Evolutionary conservation across 768 basidiomycete genomes (phyloP), one percentile per base, ranked within the genome.

Genomic region (Auricularia sp.): DNA sequence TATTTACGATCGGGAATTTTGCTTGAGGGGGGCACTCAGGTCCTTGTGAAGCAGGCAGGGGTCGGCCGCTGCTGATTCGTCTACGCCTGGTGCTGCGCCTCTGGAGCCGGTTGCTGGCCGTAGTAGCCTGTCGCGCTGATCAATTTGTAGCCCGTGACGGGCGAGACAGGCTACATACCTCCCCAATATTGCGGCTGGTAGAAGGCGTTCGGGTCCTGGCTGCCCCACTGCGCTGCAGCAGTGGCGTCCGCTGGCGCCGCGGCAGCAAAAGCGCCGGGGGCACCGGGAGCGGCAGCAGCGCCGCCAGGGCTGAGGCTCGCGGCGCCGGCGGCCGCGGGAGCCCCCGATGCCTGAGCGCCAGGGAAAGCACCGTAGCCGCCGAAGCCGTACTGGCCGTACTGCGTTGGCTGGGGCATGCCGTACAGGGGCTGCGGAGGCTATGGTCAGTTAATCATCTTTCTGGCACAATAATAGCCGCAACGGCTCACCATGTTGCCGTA

Each of bases 361-460:
- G 47, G 43, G 62, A 51, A 35, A 14, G 53, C 29, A 35, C 83
- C 79, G 70, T 90, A 91, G 29, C 80, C 86, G 69, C 84, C 83
- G 72, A 90, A 93, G 61, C 85, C 87, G 64, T 78, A 78, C 68
- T 88, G 87, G 29, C 86, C 88, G 68, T 93, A 93, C 18, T 84
- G 80, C 70, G 81, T 85, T 36, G 90, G 85, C 72, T 91, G 90
- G 12, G 91, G 91, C 83, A 93, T 89, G 67, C 90, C 88, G 73
- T 93, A 93, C 88, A 92, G 89, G 42, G 91, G 89, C 87, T 92
- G 67, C 36, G 64, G 66, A 51, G 54, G 64, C 18, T 42, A 62
- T 63, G 47, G 67, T 42, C 39, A 14, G 39, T 42, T 14, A 42
- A 42, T 42, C 39, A 42, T 47, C 60, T 62, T 63, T 43, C 54